phyloP scores from a whole-genome alignment of 768 basidiomycete species.

The Lactarius deliciosus region DNA sequence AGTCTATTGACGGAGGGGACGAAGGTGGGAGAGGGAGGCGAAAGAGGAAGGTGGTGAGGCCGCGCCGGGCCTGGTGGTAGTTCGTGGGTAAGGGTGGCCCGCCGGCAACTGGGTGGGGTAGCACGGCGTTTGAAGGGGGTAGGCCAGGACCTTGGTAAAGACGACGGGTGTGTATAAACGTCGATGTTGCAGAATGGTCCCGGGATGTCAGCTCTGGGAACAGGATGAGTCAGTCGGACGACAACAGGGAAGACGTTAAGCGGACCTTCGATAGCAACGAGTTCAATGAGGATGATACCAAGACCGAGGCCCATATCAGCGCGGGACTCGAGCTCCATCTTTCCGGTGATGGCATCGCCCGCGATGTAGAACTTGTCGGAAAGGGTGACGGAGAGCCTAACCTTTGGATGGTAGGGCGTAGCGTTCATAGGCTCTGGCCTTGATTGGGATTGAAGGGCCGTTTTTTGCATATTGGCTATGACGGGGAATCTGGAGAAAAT shows the following conservation, averaged over 20 bases:
- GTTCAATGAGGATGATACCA: conserved; percentile 72
- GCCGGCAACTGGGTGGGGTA: conserved; percentile 56
- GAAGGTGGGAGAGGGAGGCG: conserved; percentile 67
- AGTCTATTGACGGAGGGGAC: conserved; percentile 68
- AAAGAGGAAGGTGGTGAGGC: conserved; percentile 77
- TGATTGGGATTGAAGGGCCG: conserved; percentile 38
- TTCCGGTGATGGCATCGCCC: conserved; percentile 65
- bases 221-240: conserved; percentile 8
- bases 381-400: conserved; percentile 64
- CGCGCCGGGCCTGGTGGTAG: conserved; percentile 73
- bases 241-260: neutral
- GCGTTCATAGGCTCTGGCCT: conserved; percentile 75
- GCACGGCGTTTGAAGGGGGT: conserved; percentile 82
- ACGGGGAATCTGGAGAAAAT: neutral
- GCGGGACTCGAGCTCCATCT: conserved; percentile 77
- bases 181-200: conserved; percentile 78
- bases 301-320: conserved; percentile 73
- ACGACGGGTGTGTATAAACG: conserved; percentile 67
- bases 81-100: conserved; percentile 60
- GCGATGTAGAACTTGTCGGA: conserved; percentile 63
- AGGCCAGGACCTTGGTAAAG: conserved; percentile 80
- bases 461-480: neutral
- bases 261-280: conserved; percentile 70
- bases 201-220: conserved; percentile 67
- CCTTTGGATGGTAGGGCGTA: conserved; percentile 73